Evolutionary conservation across 331 rosid genomes (phyloP).

Genomic region (Pyracantha coccinea): DNA sequence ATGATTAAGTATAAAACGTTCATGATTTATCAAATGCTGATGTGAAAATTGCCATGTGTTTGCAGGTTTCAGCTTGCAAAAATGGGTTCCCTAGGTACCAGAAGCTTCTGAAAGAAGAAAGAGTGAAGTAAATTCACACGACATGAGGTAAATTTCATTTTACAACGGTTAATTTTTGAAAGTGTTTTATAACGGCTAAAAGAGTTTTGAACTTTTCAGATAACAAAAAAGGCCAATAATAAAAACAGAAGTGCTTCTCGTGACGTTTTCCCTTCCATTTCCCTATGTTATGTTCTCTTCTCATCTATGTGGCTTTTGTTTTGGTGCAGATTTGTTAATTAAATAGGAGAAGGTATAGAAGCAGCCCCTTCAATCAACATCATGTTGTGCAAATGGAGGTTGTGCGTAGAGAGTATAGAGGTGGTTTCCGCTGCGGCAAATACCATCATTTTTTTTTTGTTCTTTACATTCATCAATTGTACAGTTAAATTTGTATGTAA

Average conservation of each 20-base stretch:
- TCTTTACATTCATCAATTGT: constrained; percentile 7
- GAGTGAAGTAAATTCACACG: constrained; percentile 35
- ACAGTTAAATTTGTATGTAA: background rate
- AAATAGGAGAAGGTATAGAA: background rate
- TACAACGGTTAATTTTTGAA: background rate
- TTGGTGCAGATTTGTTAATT: constrained; percentile 16
- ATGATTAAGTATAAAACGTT: background rate
- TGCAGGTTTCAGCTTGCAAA: constrained; percentile 89
- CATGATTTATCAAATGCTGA: background rate
- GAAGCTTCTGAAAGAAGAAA: constrained; percentile 57
- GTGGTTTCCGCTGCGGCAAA: background rate
- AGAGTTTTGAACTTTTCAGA: background rate
- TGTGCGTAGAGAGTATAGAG: background rate
- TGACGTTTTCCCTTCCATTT: background rate
- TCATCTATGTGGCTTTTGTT: background rate
- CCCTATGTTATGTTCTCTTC: background rate
- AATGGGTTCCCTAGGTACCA: constrained; percentile 68
- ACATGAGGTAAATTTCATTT: background rate
- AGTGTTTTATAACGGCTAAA: background rate
- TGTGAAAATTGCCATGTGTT: background rate
- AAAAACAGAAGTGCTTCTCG: background rate
- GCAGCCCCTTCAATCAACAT: constrained; percentile 8
- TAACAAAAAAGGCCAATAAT: background rate
- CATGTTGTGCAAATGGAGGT: constrained; percentile 6
- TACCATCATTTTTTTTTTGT: background rate